Percentiles rank a stretch among this genome's conserved stretches.
phyloP scores from a whole-genome alignment of 1,284 basidiomycete species.

The Naganishia sp. region DNA sequence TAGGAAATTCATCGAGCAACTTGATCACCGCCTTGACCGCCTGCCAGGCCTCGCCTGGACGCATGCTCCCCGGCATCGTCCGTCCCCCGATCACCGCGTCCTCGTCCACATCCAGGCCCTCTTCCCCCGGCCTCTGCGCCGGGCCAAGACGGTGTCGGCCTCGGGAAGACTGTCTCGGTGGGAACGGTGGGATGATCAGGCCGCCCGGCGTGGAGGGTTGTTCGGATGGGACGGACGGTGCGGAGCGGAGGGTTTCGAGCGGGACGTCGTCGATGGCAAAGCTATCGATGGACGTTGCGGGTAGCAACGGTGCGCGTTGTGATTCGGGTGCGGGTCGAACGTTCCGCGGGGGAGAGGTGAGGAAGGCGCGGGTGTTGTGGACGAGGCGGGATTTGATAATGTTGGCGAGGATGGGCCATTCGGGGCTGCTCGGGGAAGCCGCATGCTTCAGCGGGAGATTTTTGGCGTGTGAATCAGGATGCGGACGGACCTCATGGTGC shows the following conservation, averaged over 20 bases:
- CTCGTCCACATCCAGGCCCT: conserved; percentile 40
- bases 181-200: conserved; percentile 76
- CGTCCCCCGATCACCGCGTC: conserved; percentile 55
- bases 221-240: conserved; percentile 36
- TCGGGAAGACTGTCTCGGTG: conserved; percentile 50
- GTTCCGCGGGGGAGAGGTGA: conserved; percentile 35
- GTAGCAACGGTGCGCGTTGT: conserved; percentile 30
- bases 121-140: background rate
- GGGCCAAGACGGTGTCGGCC: background rate
- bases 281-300: conserved; percentile 28
- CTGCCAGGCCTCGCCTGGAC: conserved; percentile 63
- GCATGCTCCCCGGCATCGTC: conserved; percentile 59
- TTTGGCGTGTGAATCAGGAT: background rate
- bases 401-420: conserved; percentile 72
- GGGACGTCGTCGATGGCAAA: conserved; percentile 50
- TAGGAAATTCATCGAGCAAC: conserved; percentile 70
- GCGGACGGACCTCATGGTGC: conserved; percentile 17
- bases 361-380: conserved; percentile 35
- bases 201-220: conserved; percentile 60
- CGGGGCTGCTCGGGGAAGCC: conserved; percentile 58
- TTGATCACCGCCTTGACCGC: conserved; percentile 64
- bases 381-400: conserved; percentile 69
- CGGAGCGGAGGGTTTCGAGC: conserved; percentile 45
- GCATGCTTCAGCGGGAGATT: too few species aligned
- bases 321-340: conserved; percentile 34